Evolutionary conservation across 257 asterid species (phyloP).

Genomic region (Lycium ferocissimum): DNA sequence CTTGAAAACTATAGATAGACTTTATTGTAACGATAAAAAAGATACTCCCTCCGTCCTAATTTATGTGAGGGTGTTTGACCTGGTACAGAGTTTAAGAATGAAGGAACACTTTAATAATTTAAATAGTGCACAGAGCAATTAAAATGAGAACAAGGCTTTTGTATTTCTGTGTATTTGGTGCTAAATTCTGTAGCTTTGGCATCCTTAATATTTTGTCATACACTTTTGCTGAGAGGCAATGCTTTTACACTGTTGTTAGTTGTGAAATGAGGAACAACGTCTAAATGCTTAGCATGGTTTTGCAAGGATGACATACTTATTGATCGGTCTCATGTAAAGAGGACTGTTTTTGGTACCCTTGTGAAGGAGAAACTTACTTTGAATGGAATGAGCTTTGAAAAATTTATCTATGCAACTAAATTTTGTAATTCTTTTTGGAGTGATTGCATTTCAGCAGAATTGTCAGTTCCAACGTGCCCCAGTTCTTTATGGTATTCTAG

Average conservation of each 20-base stretch:
- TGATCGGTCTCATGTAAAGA: background rate
- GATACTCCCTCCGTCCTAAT: background rate
- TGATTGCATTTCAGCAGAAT: background rate
- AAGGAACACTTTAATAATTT: background rate
- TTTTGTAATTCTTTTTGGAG: background rate
- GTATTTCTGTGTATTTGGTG: background rate
- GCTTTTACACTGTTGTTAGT: background rate
- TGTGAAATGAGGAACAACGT: background rate
- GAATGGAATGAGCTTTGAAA: background rate
- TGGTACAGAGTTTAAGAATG: no score
- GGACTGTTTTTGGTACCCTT: background rate
- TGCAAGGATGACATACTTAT: background rate
- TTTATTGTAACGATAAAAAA: background rate
- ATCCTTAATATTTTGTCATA: background rate
- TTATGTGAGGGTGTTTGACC: no score
- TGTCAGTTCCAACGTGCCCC: background rate
- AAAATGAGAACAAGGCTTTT: background rate
- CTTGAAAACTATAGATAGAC: background rate
- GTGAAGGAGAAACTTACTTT: background rate
- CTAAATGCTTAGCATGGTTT: conserved; percentile 8
- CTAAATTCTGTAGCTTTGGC: background rate
- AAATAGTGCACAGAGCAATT: background rate
- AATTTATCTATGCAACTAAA: background rate
- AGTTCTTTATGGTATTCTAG: background rate
- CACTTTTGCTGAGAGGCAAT: background rate